Evolutionary conservation across 2,329 filamentous ascomycete species (phyloP).

Genomic region (Colletotrichum sp.): DNA sequence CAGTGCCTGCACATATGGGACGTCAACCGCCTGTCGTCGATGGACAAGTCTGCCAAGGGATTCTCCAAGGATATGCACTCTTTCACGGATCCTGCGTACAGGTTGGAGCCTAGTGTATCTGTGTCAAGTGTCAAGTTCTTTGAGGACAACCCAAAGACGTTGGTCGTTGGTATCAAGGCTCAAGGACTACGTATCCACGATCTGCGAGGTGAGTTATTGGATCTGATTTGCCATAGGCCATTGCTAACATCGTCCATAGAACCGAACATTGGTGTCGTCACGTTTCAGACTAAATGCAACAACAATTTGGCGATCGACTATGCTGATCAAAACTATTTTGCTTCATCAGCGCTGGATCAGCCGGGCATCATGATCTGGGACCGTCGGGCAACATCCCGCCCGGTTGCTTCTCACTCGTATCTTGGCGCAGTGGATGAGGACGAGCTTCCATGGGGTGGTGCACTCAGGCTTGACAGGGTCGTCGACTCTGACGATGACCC

Average conservation of each 20-base stretch:
- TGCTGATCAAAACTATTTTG: conserved; percentile 82
- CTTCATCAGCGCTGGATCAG: conserved; percentile 78
- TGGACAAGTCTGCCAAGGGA: conserved; percentile 52
- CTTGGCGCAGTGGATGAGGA: conserved; percentile 64
- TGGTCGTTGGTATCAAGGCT: conserved; percentile 78
- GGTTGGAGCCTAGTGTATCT: conserved; percentile 71
- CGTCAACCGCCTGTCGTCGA: conserved; percentile 64
- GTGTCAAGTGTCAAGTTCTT: conserved; percentile 86
- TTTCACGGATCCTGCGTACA: conserved; percentile 61
- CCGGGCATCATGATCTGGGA: conserved; percentile 82
- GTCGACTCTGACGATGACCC: conserved; percentile 61
- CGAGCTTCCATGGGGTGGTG: conserved; percentile 67
- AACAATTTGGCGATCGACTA: conserved; percentile 81
- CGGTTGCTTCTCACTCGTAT: conserved; percentile 59
- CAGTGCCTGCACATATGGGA: conserved; percentile 86
- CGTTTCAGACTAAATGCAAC: conserved; percentile 70
- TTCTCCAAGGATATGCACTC: conserved; percentile 54
- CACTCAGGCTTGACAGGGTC: conserved; percentile 60
- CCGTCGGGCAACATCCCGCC: conserved; percentile 64
- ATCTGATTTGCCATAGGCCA: conserved; percentile 2
- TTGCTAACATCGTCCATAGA: conserved; percentile 40
- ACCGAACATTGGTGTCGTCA: conserved; percentile 53
- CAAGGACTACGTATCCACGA: conserved; percentile 80
- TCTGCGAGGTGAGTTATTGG: conserved; percentile 64
- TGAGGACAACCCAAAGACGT: conserved; percentile 74